phyloP scores from a whole-genome alignment of 73 alveolate genomes.

The Urostyla sp. region DNA sequence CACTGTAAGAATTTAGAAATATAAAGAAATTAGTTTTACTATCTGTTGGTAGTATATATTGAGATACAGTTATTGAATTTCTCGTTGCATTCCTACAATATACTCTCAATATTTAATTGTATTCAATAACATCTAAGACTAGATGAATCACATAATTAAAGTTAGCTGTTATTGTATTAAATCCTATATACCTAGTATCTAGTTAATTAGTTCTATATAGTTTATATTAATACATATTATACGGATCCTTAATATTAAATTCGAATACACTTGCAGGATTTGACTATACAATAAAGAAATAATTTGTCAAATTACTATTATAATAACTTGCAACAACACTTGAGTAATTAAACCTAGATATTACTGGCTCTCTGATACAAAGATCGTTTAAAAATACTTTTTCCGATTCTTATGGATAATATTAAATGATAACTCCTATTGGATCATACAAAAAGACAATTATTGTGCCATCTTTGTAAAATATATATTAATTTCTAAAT shows the following conservation, averaged over 20 bases:
- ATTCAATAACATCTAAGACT: not conserved
- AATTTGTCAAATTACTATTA: not conserved
- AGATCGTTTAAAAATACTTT: too few relatives aligned
- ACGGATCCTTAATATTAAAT: not conserved
- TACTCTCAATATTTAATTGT: not conserved
- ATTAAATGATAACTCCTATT: too few relatives aligned
- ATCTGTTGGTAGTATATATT: not conserved
- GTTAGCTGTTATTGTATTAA: not conserved
- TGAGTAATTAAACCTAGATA: not conserved
- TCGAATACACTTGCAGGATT: conserved; percentile 25
- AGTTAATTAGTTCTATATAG: not conserved
- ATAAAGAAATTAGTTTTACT: not conserved
- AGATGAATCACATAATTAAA: conserved; percentile 1
- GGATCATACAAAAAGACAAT: too few relatives aligned
- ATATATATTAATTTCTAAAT: too few relatives aligned
- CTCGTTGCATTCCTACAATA: not conserved
- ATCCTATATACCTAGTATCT: not conserved
- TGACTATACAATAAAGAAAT: not conserved
- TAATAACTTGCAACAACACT: not conserved
- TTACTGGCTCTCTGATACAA: too few relatives aligned
- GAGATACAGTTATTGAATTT: not conserved
- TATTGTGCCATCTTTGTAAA: too few relatives aligned
- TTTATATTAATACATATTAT: not conserved
- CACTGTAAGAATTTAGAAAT: not conserved
- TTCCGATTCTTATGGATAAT: too few relatives aligned